Conservation (phyloP, 805 yeast species). For the Candida namnaoensis region DNA sequence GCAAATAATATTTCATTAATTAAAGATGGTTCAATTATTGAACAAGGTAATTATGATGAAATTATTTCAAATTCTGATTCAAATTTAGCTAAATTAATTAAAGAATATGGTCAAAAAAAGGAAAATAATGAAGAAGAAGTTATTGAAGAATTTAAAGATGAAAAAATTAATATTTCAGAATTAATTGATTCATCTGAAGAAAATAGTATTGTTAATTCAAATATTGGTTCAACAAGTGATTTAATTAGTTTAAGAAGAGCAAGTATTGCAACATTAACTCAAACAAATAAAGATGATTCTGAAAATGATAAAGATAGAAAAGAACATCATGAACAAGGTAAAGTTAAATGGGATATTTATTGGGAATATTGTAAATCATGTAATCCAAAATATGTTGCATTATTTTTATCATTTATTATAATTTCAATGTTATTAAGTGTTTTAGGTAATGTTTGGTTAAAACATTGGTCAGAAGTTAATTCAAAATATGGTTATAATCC, state of each 20-base stretch:
- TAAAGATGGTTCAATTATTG: conserved; percentile 57
- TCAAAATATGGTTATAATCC: conserved; percentile 65
- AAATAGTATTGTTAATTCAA: conserved; percentile 14
- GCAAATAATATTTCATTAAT: conserved; percentile 68
- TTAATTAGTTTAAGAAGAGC: conserved; percentile 50
- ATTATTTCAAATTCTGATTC: conserved; percentile 37
- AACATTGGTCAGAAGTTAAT: conserved; percentile 94
- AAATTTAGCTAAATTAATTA: conserved; percentile 43
- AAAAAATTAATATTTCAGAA: conserved; percentile 20
- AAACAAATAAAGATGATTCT: conserved; percentile 25
- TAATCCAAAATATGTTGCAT: conserved; percentile 53
- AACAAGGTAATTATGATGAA: conserved; percentile 53
- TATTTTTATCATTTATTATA: conserved; percentile 49
- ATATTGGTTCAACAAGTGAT: too few species aligned
- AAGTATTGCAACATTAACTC: conserved; percentile 40
- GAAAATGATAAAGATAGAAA: conserved; percentile 23
- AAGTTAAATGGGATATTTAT: conserved; percentile 85
- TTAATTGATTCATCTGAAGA: conserved; percentile 17
- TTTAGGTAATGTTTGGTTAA: conserved; percentile 81
- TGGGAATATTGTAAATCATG: conserved; percentile 81
- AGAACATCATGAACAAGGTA: conserved; percentile 88
- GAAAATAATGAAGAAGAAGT: conserved; percentile 16
- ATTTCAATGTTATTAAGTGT: conserved; percentile 55
- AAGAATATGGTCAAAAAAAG: conserved; percentile 51
- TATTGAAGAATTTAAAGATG: conserved; percentile 6